Percentiles rank a stretch among this genome's conserved stretches.
These are phyloP conservation scores for Hibiscus syriacus DNA, from an alignment of 345 rosid species.

Conservation along the genomic window DNA sequence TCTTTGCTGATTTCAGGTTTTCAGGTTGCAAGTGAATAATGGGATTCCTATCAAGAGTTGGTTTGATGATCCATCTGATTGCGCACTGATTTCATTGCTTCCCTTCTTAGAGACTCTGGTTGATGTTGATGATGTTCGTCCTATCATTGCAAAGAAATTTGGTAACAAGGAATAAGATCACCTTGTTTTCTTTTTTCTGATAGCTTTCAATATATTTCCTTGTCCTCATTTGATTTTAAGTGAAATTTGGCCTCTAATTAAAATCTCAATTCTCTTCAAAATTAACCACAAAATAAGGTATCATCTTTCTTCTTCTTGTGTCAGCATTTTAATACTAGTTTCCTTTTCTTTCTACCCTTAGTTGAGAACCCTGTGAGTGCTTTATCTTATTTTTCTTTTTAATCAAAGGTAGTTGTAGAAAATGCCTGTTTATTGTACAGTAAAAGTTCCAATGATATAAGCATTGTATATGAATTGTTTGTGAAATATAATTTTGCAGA, in stretches of 20 bases:
- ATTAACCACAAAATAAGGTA: constrained; percentile 26
- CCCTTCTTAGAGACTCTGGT: constrained; percentile 89
- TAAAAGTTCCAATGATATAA: constrained; percentile 25
- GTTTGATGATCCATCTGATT: constrained; percentile 82
- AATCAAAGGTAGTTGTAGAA: constrained; percentile 27
- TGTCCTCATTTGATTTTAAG: constrained; percentile 19
- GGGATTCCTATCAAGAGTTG: constrained; percentile 98
- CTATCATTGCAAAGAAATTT: constrained; percentile 77
- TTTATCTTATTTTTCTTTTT: constrained; percentile 20
- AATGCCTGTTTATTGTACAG: constrained; percentile 33
- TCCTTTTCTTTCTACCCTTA: constrained; percentile 20
- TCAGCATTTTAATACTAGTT: constrained; percentile 21
- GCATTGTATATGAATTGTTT: constrained; percentile 29
- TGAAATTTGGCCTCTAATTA: constrained; percentile 22
- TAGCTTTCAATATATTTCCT: constrained; percentile 29
- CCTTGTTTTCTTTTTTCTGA: constrained; percentile 17
- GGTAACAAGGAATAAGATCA: constrained; percentile 57
- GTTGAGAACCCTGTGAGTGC: constrained; percentile 23
- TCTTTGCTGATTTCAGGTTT: constrained; percentile 51
- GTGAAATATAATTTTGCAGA: constrained; percentile 29
- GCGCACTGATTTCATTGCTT: constrained; percentile 65
- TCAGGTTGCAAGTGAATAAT: constrained; percentile 85
- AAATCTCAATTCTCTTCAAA: constrained; percentile 14
- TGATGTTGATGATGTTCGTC: constrained; percentile 85
- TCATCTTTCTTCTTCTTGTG: constrained; percentile 23